Percentiles rank a stretch among this genome's conserved stretches.
These are phyloP conservation scores for Penstemon newberryi DNA, from an alignment of 257 asterid species.

Conservation along the genomic window DNA sequence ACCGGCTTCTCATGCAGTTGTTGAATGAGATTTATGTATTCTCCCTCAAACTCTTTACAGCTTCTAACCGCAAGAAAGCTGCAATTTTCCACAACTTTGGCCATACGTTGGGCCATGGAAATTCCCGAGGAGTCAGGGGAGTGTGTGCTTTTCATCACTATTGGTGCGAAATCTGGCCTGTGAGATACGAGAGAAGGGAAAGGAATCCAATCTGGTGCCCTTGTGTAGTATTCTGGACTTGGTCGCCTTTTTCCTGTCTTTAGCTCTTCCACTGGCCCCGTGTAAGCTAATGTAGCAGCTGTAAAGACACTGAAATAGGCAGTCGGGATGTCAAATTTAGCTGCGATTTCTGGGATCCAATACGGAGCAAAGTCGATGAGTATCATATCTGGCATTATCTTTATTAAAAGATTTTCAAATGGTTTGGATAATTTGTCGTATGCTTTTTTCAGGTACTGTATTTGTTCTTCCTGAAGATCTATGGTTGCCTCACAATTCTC, in stretches of 20 bases:
- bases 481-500: conserved; percentile 45
- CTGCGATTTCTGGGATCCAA: conserved; percentile 35
- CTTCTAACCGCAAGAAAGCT: conserved; percentile 38
- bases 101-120: conserved; percentile 41
- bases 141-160: conserved; percentile 17
- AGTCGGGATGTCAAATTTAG: conserved; percentile 27
- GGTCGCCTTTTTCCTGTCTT: conserved; percentile 33
- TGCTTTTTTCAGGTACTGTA: conserved; percentile 36
- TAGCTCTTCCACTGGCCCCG: conserved; percentile 40
- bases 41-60: conserved; percentile 46
- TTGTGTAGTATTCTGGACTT: conserved; percentile 29
- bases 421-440: conserved; percentile 38
- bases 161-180: conserved; percentile 30
- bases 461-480: conserved; percentile 34
- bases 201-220: conserved; percentile 43
- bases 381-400: conserved; percentile 34
- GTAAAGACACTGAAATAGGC: conserved; percentile 39
- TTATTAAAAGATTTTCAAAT: conserved; percentile 26
- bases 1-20: conserved; percentile 39
- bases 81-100: conserved; percentile 33
- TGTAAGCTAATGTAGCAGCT: conserved; percentile 41
- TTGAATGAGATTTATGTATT: conserved; percentile 29
- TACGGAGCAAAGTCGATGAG: conserved; percentile 41
- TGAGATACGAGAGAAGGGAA: conserved; percentile 39
- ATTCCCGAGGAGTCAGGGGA: conserved; percentile 39